Conservation (phyloP, 139 green algal species). For the Chlamydomonas applanata region DNA sequence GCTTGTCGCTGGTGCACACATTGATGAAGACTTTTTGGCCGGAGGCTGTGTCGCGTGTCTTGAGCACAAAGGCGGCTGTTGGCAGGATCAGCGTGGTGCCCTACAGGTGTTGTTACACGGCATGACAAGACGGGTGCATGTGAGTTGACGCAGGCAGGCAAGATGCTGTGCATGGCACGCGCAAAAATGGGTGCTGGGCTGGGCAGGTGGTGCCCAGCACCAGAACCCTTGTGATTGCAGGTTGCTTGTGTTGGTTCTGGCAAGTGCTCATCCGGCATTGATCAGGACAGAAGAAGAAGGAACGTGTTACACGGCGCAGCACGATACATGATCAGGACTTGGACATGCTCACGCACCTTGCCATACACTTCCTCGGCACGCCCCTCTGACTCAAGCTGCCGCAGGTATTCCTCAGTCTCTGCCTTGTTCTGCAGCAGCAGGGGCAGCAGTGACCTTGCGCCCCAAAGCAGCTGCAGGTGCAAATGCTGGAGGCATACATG, state of each 20-base stretch:
- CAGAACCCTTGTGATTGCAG: too few species aligned
- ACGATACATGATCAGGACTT: background rate
- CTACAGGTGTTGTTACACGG: background rate
- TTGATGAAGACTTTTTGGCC: slow-evolving; percentile 64
- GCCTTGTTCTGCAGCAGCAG: slow-evolving; percentile 39
- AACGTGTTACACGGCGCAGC: background rate
- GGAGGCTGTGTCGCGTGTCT: slow-evolving; percentile 32
- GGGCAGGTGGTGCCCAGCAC: too few species aligned
- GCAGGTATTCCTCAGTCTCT: slow-evolving; percentile 67
- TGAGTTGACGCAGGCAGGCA: too few species aligned
- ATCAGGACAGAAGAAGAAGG: background rate
- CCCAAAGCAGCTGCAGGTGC: background rate
- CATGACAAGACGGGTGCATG: background rate
- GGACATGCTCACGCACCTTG: background rate
- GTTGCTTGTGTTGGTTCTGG: too few species aligned
- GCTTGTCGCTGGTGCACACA: slow-evolving; percentile 65
- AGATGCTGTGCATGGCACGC: too few species aligned
- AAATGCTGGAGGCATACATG: background rate
- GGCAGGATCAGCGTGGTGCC: slow-evolving; percentile 60
- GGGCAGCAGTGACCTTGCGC: too few species aligned
- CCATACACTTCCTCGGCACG: slow-evolving; percentile 29
- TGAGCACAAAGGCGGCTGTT: slow-evolving; percentile 46
- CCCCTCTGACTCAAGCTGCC: slow-evolving; percentile 62
- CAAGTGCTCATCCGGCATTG: too few species aligned
- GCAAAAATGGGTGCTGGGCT: too few species aligned